Base-by-base conservation (phyloP, 2,329 filamentous ascomycete genomes). In the Spiromastix sp. region DNA sequence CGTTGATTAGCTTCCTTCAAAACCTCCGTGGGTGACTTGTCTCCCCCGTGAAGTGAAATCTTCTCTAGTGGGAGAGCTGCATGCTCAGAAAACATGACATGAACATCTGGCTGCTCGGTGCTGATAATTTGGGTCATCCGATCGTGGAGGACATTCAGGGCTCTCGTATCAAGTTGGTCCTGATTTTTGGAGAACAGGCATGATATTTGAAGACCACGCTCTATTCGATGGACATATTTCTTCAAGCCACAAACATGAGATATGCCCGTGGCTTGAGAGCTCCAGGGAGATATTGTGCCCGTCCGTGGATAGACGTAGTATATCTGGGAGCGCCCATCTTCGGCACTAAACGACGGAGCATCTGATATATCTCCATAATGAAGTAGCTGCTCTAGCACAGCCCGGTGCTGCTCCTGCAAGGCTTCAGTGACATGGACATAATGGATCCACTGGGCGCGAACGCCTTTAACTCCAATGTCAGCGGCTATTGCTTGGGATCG, bases 251-350 rank as follows among this genome's bases (percentile, higher is more conserved):
- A 96, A 20, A 95, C 89, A 46, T 91, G 79, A 36, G 89, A 82
- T 57, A 96, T 95, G 56, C 79, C 89, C 30, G 89, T 94, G 18
- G 87, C 89, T 60, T 95, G 87, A 38, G 87, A 94, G 62, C 86
- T 95, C 91, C 91, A 98, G 55, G 91, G 91, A 26, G 87, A 95
- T 47, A 93, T 79, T 2, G 77, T 87, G 49, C 77, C 77, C 12
- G 83, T 82, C 46, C 89, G 76, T 13, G 89, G 89, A 30, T 74
- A 77, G 39, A 94, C 71, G 55, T 86, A 85, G 55, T 83, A 72
- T 42, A 79, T 67, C 32, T 70, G 61, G 28, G 68, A 66, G 39
- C 67, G 58, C 35, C 68, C 63, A 40, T 73, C 69, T 42, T 61
- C 48, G 60, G 63, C 50, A 49, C 58, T 42, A 61, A 67, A 54